Evolutionary conservation across 192 early-diverging fungal genomes (phyloP), one percentile per base, ranked within the genome.

Genomic region (Rhizoclosmatium sp.): DNA sequence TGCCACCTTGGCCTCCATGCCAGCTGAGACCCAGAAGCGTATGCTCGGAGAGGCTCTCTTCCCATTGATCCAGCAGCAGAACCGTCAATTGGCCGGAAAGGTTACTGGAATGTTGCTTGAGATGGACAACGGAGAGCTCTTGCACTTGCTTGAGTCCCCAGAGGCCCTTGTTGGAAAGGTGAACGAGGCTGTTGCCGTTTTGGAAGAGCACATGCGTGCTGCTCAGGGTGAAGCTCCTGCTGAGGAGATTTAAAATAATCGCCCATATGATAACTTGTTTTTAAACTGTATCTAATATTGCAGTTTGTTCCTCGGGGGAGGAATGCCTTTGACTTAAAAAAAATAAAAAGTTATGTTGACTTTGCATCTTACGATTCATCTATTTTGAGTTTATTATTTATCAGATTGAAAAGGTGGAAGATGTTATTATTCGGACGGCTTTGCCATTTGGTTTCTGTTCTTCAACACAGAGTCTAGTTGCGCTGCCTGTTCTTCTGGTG

Each of bases 101-200:
- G 95, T 99, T 83, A 98, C 97, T 45, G 98, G 98, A 74, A 98
- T 99, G 97, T 89, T 97, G 70, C 88, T 98, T 65, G 97, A 99
- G 87, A 99, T 98, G 97, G 96, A 98, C 83, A 96, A 96, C 81
- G 83, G 89, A 68, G 98, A 99, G 84, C 86, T 98, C 68, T 85
- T 98, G 73, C 91, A 94, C 84, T 82, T 98, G 71, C 84, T 98
- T 66, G 97, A 97, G 86, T 90, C 91, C 84, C 81, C 84, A 59
- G 92, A 89, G 56, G 95, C 94, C n/a, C 90, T 96, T 58, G 78
- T 88, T 65, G 87, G 72, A 68, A 98, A 97, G 90, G 90, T 98
- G 71, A 76, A 84, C 21, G 96, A 98, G 88, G 96, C 96, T 56
- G 81, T 96, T 68, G 84, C 87, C n/a, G 95, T 96, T 7, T 87